A percentile compares a stretch with the other conserved stretches of the same genome.
These are phyloP conservation scores for Dryadomyces quercivorus DNA, from an alignment of 2,329 filamentous ascomycete genomes.

Conservation along the genomic window DNA sequence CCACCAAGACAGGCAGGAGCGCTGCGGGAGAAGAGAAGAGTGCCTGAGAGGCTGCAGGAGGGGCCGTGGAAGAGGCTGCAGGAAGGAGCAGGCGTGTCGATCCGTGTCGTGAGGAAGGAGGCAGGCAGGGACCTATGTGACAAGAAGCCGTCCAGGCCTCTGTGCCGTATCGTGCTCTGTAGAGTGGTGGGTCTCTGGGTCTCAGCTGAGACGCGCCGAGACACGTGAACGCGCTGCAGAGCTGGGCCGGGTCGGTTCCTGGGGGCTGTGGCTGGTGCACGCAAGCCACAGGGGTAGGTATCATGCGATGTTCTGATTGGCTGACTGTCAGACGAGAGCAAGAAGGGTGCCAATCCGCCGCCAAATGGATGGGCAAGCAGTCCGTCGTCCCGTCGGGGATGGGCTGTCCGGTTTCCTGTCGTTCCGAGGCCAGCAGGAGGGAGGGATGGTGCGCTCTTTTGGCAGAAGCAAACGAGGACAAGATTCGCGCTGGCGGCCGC, in stretches of 20 bases:
- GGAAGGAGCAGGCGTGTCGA: not conserved
- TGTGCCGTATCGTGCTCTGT: too few relatives aligned
- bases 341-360: not conserved
- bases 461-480: not conserved
- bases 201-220: slow-evolving; percentile 8
- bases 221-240: slow-evolving; percentile 13
- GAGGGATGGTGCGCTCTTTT: not conserved
- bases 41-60: too few relatives aligned
- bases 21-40: not conserved
- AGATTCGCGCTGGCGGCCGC: not conserved
- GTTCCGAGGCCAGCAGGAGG: not conserved
- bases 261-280: not conserved
- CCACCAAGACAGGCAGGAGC: not conserved
- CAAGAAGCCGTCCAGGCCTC: too few relatives aligned
- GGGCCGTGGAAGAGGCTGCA: too few relatives aligned
- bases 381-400: not conserved
- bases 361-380: not conserved
- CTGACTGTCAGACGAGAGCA: not conserved
- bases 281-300: not conserved
- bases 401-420: not conserved
- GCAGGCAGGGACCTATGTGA: not conserved
- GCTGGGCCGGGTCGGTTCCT: not conserved
- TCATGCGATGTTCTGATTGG: not conserved
- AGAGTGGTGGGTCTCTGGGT: too few relatives aligned
- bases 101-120: not conserved